phyloP scores from a whole-genome alignment of 23 red algal genomes.

The Gracilaria gracilis region DNA sequence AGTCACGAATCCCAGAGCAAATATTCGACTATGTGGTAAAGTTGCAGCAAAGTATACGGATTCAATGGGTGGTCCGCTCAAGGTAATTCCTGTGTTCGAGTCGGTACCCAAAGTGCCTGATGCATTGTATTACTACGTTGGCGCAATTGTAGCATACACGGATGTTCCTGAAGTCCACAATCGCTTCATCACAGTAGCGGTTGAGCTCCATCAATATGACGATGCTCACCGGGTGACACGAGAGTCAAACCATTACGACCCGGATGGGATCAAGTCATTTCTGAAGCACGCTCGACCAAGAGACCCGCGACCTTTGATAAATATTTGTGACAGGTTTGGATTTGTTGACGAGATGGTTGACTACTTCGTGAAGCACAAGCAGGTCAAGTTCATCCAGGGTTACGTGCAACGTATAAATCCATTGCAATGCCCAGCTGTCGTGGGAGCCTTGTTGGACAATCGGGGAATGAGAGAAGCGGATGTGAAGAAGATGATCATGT shows the following conservation, averaged over 20 bases:
- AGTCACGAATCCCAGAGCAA: slow-evolving; percentile 88
- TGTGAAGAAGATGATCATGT: slow-evolving; percentile 81
- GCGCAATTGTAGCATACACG: slow-evolving; percentile 72
- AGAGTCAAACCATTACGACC: slow-evolving; percentile 87
- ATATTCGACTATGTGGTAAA: slow-evolving; percentile 84
- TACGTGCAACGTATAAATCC: slow-evolving; percentile 96
- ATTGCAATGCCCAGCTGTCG: slow-evolving; percentile 82
- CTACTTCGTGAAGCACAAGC: too few species aligned
- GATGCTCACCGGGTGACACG: slow-evolving; percentile 93
- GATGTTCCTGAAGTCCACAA: slow-evolving; percentile 89
- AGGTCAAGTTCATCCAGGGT: slow-evolving; percentile 92
- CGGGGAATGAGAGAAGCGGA: slow-evolving; percentile 69
- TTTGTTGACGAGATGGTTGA: too few species aligned
- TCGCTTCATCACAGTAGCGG: slow-evolving; percentile 88
- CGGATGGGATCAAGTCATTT: slow-evolving; percentile 86
- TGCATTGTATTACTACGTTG: too few species aligned
- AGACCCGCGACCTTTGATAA: slow-evolving; percentile 95
- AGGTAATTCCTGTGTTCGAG: slow-evolving; percentile 89
- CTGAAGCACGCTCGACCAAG: slow-evolving; percentile 80
- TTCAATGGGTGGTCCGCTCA: slow-evolving; percentile 76
- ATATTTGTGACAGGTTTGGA: too few species aligned
- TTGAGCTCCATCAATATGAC: slow-evolving; percentile 78
- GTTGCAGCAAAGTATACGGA: slow-evolving; percentile 94
- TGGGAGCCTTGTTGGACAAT: too few species aligned
- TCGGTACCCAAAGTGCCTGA: slow-evolving; percentile 76